A percentile compares a stretch with the other conserved stretches of the same genome.
Conservation (phyloP, 805 yeast species). For the Barnettozyma sucrosica region DNA sequence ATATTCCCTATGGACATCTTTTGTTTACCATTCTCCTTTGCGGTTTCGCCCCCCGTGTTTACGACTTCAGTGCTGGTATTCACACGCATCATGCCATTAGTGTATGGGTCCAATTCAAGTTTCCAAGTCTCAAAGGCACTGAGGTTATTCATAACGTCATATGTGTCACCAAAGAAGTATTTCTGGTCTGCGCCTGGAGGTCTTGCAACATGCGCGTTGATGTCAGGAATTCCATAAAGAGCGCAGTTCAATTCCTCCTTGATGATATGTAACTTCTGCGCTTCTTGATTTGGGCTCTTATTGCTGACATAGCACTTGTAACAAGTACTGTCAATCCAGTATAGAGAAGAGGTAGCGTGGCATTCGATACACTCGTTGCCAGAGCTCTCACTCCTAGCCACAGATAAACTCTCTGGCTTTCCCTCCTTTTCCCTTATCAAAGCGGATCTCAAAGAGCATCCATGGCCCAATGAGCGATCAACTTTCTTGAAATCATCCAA, state of each 20-base stretch:
- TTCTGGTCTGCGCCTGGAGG: neutral
- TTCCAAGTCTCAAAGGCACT: neutral
- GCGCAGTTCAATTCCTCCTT: neutral
- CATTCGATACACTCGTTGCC: slow-evolving; percentile 1
- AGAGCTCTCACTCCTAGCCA: neutral
- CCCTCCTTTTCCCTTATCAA: slow-evolving; percentile 35
- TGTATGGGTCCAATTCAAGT: neutral
- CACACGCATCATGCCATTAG: neutral
- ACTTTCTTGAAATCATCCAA: slow-evolving; percentile 19
- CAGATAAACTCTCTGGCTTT: slow-evolving; percentile 12
- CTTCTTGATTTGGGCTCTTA: neutral
- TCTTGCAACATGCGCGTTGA: neutral
- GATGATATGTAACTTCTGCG: neutral
- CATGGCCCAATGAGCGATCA: neutral
- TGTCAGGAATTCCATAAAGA: neutral
- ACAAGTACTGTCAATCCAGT: slow-evolving; percentile 15
- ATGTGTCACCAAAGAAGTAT: slow-evolving; percentile 2
- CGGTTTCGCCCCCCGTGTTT: neutral
- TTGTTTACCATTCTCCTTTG: slow-evolving; percentile 9
- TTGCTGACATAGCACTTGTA: slow-evolving; percentile 10
- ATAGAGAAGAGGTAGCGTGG: slow-evolving; percentile 11
- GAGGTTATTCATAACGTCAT: slow-evolving; percentile 6
- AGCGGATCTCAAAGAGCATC: slow-evolving; percentile 11
- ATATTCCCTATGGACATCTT: slow-evolving; percentile 22
- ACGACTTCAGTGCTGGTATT: neutral